Evolutionary conservation across 257 asterid species (phyloP).

Genomic region (Fraxinus excelsior): DNA sequence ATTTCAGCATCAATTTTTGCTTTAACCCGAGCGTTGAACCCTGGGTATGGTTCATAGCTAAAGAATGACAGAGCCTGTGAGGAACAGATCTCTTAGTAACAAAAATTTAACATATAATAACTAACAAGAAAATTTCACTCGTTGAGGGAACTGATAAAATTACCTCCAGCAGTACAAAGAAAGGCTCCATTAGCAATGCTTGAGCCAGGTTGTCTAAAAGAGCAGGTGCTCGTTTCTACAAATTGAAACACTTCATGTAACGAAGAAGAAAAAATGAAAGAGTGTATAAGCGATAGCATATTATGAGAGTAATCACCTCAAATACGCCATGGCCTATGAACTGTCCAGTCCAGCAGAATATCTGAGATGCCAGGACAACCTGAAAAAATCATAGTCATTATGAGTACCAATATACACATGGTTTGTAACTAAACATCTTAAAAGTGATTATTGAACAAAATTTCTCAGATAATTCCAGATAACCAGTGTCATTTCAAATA

Average conservation of each 20-base stretch:
- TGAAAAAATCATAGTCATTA: constrained; percentile 32
- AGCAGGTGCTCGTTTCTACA: constrained; percentile 98
- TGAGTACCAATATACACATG: constrained; percentile 15
- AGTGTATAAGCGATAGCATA: neutral
- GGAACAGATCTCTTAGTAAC: constrained; percentile 3
- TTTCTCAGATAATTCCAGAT: neutral
- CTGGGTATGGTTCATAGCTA: constrained; percentile 88
- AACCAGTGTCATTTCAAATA: neutral
- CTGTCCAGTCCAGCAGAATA: constrained; percentile 95
- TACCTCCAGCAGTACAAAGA: constrained; percentile 92
- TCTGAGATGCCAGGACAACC: constrained; percentile 81
- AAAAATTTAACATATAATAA: neutral
- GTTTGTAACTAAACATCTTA: neutral
- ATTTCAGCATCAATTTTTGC: constrained; percentile 63
- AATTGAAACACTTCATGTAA: constrained; percentile 8
- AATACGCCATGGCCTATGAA: constrained; percentile 90
- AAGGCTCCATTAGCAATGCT: constrained; percentile 96
- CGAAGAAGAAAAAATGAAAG: neutral
- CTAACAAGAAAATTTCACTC: neutral
- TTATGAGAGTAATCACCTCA: constrained; percentile 57
- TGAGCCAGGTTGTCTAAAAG: constrained; percentile 87
- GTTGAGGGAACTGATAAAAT: constrained; percentile 6
- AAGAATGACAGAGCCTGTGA: constrained; percentile 61
- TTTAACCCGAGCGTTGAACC: constrained; percentile 67
- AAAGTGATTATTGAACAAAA: neutral